These are phyloP conservation scores for Hippophae gyantsensis DNA, from an alignment of 306 rosid species.

Conservation along the genomic window DNA sequence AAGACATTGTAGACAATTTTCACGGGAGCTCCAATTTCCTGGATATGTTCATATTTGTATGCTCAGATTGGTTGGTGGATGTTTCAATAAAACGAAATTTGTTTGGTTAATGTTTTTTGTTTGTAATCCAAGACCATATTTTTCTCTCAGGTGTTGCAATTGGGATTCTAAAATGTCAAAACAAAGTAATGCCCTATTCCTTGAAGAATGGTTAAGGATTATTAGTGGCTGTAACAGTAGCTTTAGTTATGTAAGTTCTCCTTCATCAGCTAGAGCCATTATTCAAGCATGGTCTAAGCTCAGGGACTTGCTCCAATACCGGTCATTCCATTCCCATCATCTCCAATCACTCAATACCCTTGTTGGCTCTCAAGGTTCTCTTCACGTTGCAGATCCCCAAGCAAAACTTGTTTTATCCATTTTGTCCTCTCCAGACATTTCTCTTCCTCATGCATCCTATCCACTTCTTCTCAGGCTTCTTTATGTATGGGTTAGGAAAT, in stretches of 20 bases:
- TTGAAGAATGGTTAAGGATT: slow-evolving; percentile 65
- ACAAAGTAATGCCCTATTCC: slow-evolving; percentile 31
- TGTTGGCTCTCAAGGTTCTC: slow-evolving; percentile 50
- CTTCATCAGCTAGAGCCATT: slow-evolving; percentile 63
- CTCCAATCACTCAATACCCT: slow-evolving; percentile 58
- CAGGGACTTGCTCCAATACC: slow-evolving; percentile 41
- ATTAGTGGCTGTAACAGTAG: slow-evolving; percentile 26
- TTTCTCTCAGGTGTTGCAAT: slow-evolving; percentile 7
- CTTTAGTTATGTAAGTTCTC: slow-evolving; percentile 16
- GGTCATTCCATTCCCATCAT: slow-evolving; percentile 34
- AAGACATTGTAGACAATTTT: too few relatives aligned
- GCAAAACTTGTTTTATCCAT: slow-evolving; percentile 59
- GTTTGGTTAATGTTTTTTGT: too few relatives aligned
- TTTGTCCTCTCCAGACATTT: slow-evolving; percentile 35
- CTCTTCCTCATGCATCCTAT: slow-evolving; percentile 42
- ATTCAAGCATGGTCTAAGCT: slow-evolving; percentile 76
- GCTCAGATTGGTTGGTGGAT: too few relatives aligned
- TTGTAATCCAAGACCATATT: too few relatives aligned
- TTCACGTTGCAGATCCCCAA: slow-evolving; percentile 80
- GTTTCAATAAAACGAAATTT: too few relatives aligned
- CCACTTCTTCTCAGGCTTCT: slow-evolving; percentile 54
- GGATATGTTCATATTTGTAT: too few relatives aligned
- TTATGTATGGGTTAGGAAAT: slow-evolving; percentile 69
- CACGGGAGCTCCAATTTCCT: too few relatives aligned
- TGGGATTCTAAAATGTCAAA: slow-evolving; percentile 38